These are phyloP conservation scores for Gracilaria vermiculophylla DNA, from an alignment of 23 red algal species.

Conservation along the genomic window DNA sequence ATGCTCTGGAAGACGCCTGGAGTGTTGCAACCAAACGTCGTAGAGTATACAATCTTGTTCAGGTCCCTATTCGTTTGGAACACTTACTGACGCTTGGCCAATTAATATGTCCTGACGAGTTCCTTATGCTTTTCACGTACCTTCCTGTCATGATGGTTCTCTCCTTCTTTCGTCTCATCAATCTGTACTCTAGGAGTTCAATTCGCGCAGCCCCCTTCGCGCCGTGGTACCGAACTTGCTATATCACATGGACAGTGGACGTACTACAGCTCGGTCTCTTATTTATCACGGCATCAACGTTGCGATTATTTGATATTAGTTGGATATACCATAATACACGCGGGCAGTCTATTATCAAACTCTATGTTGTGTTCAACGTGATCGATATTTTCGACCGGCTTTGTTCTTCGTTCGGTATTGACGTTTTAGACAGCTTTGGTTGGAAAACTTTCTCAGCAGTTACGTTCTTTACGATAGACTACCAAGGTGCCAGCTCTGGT, in stretches of 20 bases:
- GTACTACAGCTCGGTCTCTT: slow-evolving; percentile 40
- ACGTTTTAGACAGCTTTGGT: slow-evolving; percentile 80
- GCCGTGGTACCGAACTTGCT: slow-evolving; percentile 20
- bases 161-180: slow-evolving; percentile 8
- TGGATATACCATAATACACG: slow-evolving; percentile 92
- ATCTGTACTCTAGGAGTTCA: not conserved
- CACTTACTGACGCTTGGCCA: slow-evolving; percentile 67
- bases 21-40: slow-evolving; percentile 55
- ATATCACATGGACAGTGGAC: slow-evolving; percentile 24
- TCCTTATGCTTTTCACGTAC: slow-evolving; percentile 76
- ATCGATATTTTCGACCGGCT: slow-evolving; percentile 92
- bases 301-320: slow-evolving; percentile 62
- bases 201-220: not conserved
- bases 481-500: not conserved
- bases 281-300: slow-evolving; percentile 15
- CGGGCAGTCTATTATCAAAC: slow-evolving; percentile 85
- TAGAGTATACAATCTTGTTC: slow-evolving; percentile 79
- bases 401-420: slow-evolving; percentile 79
- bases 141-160: slow-evolving; percentile 49
- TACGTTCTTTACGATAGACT: slow-evolving; percentile 11
- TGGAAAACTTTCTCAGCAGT: slow-evolving; percentile 71
- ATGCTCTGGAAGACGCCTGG: slow-evolving; percentile 58
- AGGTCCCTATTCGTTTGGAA: slow-evolving; percentile 80
- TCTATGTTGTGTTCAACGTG: slow-evolving; percentile 95
- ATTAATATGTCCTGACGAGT: slow-evolving; percentile 83